Conservation (phyloP, 73 alveolate genomes). For the Stentor coeruleus region DNA sequence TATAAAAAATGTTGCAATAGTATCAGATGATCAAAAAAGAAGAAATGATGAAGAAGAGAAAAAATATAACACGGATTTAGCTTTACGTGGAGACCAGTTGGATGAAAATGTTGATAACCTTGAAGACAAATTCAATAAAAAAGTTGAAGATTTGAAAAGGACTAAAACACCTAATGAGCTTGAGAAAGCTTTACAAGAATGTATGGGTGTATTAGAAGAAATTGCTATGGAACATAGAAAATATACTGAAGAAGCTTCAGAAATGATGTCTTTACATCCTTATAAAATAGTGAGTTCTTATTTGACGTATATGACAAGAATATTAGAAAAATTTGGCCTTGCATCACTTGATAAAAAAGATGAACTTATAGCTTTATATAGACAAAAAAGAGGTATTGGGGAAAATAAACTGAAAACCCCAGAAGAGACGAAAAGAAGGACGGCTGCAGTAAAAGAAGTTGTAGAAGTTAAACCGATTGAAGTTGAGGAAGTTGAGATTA, state of each 20-base stretch:
- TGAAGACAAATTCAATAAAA: slow-evolving; percentile 30
- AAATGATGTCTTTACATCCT: too few relatives aligned
- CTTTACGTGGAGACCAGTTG: slow-evolving; percentile 51
- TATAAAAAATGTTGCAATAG: slow-evolving; percentile 45
- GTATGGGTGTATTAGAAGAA: too few relatives aligned
- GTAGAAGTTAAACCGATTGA: slow-evolving; percentile 50
- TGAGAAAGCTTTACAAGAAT: slow-evolving; percentile 43
- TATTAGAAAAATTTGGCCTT: slow-evolving; percentile 35
- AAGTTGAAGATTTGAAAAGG: slow-evolving; percentile 45
- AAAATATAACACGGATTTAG: slow-evolving; percentile 42
- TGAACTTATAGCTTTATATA: slow-evolving; percentile 46
- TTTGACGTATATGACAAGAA: too few relatives aligned
- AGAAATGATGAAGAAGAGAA: slow-evolving; percentile 41
- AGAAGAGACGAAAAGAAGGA: slow-evolving; percentile 49
- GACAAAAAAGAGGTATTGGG: slow-evolving; percentile 42
- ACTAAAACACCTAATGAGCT: slow-evolving; percentile 66
- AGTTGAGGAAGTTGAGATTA: slow-evolving; percentile 23
- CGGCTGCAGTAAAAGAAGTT: slow-evolving; percentile 39
- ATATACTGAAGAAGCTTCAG: too few relatives aligned
- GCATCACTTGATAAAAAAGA: slow-evolving; percentile 37
- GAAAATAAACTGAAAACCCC: slow-evolving; percentile 37
- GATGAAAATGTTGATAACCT: slow-evolving; percentile 48
- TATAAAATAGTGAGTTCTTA: too few relatives aligned
- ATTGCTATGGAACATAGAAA: too few relatives aligned
- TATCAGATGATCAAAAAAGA: slow-evolving; percentile 44